Percentiles rank a stretch among this genome's conserved stretches.
phyloP scores from a whole-genome alignment of 1,284 basidiomycete species.

The Sphagnurus paluster region DNA sequence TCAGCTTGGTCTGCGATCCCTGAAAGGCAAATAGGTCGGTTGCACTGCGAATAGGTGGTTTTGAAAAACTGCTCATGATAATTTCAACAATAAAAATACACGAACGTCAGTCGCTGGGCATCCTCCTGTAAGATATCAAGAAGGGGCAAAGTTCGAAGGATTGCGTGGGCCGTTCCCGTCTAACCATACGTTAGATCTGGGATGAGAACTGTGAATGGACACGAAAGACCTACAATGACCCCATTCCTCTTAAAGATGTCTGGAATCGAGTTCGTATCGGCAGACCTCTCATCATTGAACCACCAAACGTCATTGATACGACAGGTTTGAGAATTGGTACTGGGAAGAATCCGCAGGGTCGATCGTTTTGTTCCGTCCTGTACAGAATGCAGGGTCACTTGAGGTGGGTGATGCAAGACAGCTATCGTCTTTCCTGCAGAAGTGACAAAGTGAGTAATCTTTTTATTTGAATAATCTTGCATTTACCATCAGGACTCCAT shows the following conservation, averaged over 20 bases:
- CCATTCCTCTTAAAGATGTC: slow-evolving; percentile 73
- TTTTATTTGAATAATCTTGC: slow-evolving; percentile 7
- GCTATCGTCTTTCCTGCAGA: slow-evolving; percentile 69
- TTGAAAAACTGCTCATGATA: slow-evolving; percentile 11
- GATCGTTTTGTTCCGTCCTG: slow-evolving; percentile 67
- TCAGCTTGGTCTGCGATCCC: slow-evolving; percentile 52
- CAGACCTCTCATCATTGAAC: slow-evolving; percentile 53
- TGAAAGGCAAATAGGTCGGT: slow-evolving; percentile 79
- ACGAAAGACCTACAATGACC: slow-evolving; percentile 53
- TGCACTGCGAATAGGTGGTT: slow-evolving; percentile 46
- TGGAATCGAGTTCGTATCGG: slow-evolving; percentile 49
- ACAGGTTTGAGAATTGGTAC: slow-evolving; percentile 17
- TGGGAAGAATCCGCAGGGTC: slow-evolving; percentile 36
- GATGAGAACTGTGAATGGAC: slow-evolving; percentile 1
- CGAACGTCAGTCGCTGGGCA: slow-evolving; percentile 60
- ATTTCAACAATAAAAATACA: slow-evolving; percentile 18
- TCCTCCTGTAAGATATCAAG: slow-evolving; percentile 70
- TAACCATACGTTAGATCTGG: slow-evolving; percentile 28
- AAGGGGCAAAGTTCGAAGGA: slow-evolving; percentile 66
- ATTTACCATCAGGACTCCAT: slow-evolving; percentile 80
- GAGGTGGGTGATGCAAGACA: slow-evolving; percentile 67
- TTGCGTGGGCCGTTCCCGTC: slow-evolving; percentile 76
- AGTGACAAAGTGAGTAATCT: slow-evolving; percentile 17
- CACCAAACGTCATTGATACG: slow-evolving; percentile 65
- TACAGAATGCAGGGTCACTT: slow-evolving; percentile 69